Evolutionary conservation across 495 filamentous ascomycete genomes (phyloP).

Genomic region (Gamarada debralockiae): DNA sequence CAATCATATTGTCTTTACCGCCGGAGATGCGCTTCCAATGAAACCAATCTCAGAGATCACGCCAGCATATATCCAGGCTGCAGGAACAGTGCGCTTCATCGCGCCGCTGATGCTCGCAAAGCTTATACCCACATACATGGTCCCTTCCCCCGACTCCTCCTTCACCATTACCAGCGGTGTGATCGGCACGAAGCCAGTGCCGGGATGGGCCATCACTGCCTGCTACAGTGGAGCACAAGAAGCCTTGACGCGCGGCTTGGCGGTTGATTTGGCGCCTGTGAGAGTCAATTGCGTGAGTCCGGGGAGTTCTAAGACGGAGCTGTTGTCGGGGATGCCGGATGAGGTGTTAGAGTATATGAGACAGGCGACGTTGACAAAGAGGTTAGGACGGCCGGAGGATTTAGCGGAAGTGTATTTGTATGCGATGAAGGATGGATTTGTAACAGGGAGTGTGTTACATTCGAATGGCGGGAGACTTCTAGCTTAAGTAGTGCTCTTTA

Average conservation of each 20-base stretch:
- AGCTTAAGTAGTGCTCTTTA: slow-evolving; percentile 1
- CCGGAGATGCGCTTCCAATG: slow-evolving; percentile 40
- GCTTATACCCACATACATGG: slow-evolving; percentile 38
- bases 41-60: slow-evolving; percentile 33
- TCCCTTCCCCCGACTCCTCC: slow-evolving; percentile 32
- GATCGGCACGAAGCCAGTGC: slow-evolving; percentile 37
- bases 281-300: slow-evolving; percentile 57
- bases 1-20: slow-evolving; percentile 60
- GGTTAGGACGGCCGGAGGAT: slow-evolving; percentile 48
- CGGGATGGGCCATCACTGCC: slow-evolving; percentile 41
- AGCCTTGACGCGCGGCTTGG: slow-evolving; percentile 45
- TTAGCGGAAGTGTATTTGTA: slow-evolving; percentile 61
- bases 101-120: slow-evolving; percentile 51
- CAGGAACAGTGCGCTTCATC: slow-evolving; percentile 44
- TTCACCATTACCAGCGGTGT: slow-evolving; percentile 51
- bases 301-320: slow-evolving; percentile 49
- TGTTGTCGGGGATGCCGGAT: slow-evolving; percentile 29
- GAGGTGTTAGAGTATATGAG: slow-evolving; percentile 7
- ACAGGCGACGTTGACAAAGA: slow-evolving; percentile 35
- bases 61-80: slow-evolving; percentile 30
- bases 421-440: slow-evolving; percentile 53
- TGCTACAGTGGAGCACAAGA: slow-evolving; percentile 29
- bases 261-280: slow-evolving; percentile 53
- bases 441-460: slow-evolving; percentile 32
- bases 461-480: slow-evolving; percentile 6